Base-by-base conservation (phyloP, 2,329 filamentous ascomycete species). In the Talaromyces sp. region DNA sequence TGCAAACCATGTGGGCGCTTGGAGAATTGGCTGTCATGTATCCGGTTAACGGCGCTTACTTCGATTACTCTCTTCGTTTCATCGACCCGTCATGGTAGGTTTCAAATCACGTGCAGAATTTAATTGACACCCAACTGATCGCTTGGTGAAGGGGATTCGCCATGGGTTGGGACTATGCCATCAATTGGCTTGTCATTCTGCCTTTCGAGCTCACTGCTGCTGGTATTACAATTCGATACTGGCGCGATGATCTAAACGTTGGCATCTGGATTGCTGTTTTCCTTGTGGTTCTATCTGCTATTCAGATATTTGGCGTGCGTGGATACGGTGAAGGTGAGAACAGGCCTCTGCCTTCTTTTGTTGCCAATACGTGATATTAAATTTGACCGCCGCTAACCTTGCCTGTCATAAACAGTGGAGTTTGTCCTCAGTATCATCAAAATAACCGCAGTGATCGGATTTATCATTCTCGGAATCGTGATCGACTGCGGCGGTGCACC, bases 131-230 rank as follows among this genome's bases (percentile, higher is more conserved):
- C 8, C 11, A 3, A 35, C 33, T 61, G 31, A 49, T 27, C 7
- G 27, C 14, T 45, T 14, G 37, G 16, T 37, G n/a, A 24, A 73
- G 83, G 79, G 79, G 78, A 2, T 81, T 81, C 60, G 78, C 78
- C 27, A 78, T 81, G 72, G 79, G 79, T 16, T 81, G 79, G 79
- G 77, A 80, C 63, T 95, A 96, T 74, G 91, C 90, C 5, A 78
- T 96, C 69, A 89, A 93, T 76, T 96, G 93, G 92, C 84, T 95
- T 1, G 85, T 91, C 49, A 87, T 93, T 0, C 77, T 96, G 31
- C 92, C 92, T 0, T 83, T 96, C 56, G 92, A 96, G 75, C 88
- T 96, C 35, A 83, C 82, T 24, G 84, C 84, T 24, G 84, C 84
- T 3, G 79, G 81, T 62, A 78, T 85, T 62, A 86, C 84, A 2